Base-by-base conservation (phyloP, 2,329 filamentous ascomycete species). In the Beauveria varroae region DNA sequence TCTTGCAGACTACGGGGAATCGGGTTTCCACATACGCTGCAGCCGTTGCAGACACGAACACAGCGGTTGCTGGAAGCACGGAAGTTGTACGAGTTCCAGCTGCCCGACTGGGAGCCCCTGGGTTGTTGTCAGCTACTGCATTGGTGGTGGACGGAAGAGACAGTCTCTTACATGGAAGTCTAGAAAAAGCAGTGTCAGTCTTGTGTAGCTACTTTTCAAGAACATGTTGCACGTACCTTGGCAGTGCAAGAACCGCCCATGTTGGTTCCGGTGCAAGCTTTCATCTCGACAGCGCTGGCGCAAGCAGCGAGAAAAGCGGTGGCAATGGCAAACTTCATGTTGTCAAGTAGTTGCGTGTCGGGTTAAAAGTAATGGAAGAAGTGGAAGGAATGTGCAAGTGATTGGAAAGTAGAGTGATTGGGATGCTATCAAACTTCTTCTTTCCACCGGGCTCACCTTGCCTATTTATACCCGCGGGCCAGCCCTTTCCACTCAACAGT, bases 1-100 rank as follows among this genome's bases (percentile, higher is more conserved):
- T 34, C 9, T 24, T 10, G 20, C 7, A n/a, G 12, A 0, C 2
- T 3, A 7, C 2, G 16, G 4, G 24, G 10, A 20, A 4, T 3
- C 6, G 6, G 22, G 1, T 3, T 18, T 16, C 1, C 5, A 58
- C 60, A 43, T 59, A 62, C 60, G 37, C 4, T 62, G 49, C 60
- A 62, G 53, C 60, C 55, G 47, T 41, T 62, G 60, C 60, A 62
- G 43, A 62, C 60, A 10, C 60, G 54, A 43, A 62, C 60, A 22
- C 60, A 62, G 30, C 54, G 60, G 60, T 62, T 62, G 55, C 22
- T 51, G 37, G 54, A 58, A 6, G 60, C 54, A n/a, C 60, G 60
- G 54, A 57, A 62, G 49, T 62, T 62, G 60, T 62, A 62, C 37
- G 60, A 62, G 22, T 59, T 58, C 54, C 53, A 62, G 47, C 16